Conservation (phyloP, 306 rosid species). For the Vigna unguiculata region DNA sequence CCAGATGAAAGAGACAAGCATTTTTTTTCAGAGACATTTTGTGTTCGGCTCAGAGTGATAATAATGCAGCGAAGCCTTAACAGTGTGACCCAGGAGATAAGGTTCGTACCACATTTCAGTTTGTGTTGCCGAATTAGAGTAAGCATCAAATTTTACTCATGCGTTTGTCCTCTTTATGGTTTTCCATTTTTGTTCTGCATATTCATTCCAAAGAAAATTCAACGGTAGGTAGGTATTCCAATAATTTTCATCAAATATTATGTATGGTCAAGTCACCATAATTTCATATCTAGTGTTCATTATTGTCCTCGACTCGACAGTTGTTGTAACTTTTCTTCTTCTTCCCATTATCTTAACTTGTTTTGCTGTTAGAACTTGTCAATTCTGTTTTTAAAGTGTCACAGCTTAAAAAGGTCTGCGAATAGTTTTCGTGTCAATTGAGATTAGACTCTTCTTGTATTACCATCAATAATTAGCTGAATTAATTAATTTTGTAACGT, state of each 20-base stretch:
- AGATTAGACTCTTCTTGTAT: not conserved
- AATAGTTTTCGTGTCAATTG: not conserved
- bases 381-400: not conserved
- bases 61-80: slow-evolving; percentile 34
- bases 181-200: slow-evolving; percentile 43
- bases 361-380: slow-evolving; percentile 8
- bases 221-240: not conserved
- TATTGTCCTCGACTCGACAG: not conserved
- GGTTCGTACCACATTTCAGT: slow-evolving; percentile 43
- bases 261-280: slow-evolving; percentile 2
- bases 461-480: not conserved
- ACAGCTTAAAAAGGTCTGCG: not conserved
- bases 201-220: slow-evolving; percentile 27
- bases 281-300: slow-evolving; percentile 14
- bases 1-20: slow-evolving; percentile 48
- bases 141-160: slow-evolving; percentile 44
- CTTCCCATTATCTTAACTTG: not conserved
- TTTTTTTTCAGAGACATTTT: slow-evolving; percentile 49
- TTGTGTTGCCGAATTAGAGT: slow-evolving; percentile 43
- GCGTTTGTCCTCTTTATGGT: slow-evolving; percentile 40
- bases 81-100: slow-evolving; percentile 51
- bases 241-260: not conserved
- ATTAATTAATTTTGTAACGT: not conserved
- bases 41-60: slow-evolving; percentile 52
- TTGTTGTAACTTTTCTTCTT: not conserved